Base-by-base conservation (phyloP, 2,329 filamentous ascomycete species). In the Clonostachys chloroleuca region DNA sequence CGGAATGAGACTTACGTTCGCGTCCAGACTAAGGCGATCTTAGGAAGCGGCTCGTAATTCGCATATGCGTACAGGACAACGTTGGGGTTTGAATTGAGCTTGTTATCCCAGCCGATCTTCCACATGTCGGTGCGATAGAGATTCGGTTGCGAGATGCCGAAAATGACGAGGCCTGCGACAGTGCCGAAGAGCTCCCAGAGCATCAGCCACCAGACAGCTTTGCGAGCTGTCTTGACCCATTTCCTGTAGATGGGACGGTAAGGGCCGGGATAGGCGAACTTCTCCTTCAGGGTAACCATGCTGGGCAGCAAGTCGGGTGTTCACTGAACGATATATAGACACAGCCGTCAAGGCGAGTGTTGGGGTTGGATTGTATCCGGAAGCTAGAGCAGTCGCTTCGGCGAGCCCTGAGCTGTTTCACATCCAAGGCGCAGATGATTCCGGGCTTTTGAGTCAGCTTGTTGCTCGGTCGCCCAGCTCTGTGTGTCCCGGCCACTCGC, bases 21-120 rank as follows among this genome's bases (percentile, higher is more conserved):
- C 50, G 84, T 86, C 88, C 88, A 92, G 13, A 91, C 78, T 46
- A 91, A 68, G 2, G 88, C 86, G 10, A 81, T 70, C 34, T 72
- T 72, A 1, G 83, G 81, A 13, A 84, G 67, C 1, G 83, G 75
- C 46, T 73, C 66, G 60, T 89, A 78, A 60, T 92, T 92, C 45
- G 86, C 86, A 59, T 86, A 84, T 34, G 84, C 84, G 64, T 88
- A 91, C 34, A 90, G 65, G 16, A 89, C 71, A 57, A 84, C 78
- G 51, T 70, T 76, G 13, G 88, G 87, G 55, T 82, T 83, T 51
- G 86, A 90, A 67, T 92, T 92, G 73, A 87, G 87, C 51, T 81
- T 79, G 60, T 87, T 73, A 46, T 84, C 75, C 50, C 74, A 81
- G 52, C 88, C 88, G 56, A 90, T 81, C 59, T 77, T 72, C 88